Conservation (phyloP, 1,139 yeast genomes). For the Nakaseomyces uthaithaninus region DNA sequence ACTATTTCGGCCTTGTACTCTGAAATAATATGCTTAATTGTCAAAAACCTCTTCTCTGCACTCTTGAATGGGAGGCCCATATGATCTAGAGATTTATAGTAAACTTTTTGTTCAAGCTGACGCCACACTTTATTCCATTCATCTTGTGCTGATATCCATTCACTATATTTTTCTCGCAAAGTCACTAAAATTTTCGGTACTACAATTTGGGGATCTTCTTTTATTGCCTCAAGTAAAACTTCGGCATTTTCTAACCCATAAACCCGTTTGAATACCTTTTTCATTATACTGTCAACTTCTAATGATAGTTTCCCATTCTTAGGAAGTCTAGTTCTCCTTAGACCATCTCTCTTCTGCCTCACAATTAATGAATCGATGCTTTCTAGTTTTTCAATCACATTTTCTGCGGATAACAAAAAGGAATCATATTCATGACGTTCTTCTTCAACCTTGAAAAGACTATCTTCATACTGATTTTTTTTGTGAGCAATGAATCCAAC, state of each 20-base stretch:
- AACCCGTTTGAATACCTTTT: constrained; percentile 79
- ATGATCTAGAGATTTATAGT: constrained; percentile 85
- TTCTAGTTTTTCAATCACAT: constrained; percentile 31
- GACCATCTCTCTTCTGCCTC: constrained; percentile 59
- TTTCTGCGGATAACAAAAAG: background rate
- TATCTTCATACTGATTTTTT: constrained; percentile 92
- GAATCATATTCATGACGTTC: constrained; percentile 87
- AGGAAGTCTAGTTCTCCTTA: constrained; percentile 53
- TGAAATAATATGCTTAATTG: constrained; percentile 78
- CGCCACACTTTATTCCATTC: constrained; percentile 99
- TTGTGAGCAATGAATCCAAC: constrained; percentile 95
- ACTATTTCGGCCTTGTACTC: constrained; percentile 84
- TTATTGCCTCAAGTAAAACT: constrained; percentile 88
- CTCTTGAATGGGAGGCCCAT: constrained; percentile 89
- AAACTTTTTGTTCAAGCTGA: constrained; percentile 89
- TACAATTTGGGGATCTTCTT: constrained; percentile 86
- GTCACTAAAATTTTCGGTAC: constrained; percentile 85
- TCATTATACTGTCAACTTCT: constrained; percentile 76
- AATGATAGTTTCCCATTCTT: constrained; percentile 83
- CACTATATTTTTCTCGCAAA: constrained; percentile 92
- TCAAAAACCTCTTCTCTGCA: constrained; percentile 80
- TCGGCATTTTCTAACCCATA: constrained; percentile 89
- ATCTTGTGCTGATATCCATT: constrained; percentile 92
- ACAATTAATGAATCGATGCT: constrained; percentile 89
- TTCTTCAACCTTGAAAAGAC: constrained; percentile 84